Base-by-base conservation (phyloP, 2,329 filamentous ascomycete species). In the Pyrenochaeta sp. region DNA sequence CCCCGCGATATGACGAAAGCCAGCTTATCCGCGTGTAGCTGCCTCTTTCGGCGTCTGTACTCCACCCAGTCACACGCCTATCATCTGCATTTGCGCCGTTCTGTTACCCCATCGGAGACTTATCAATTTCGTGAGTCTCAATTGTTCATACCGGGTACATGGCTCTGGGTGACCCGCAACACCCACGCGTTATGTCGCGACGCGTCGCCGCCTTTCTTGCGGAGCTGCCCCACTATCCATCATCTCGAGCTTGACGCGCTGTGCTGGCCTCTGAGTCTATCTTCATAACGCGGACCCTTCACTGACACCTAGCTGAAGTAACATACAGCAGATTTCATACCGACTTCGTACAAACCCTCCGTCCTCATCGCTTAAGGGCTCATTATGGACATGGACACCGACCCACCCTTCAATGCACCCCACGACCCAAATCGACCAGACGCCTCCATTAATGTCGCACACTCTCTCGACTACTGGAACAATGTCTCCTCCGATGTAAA, bases 401-500 rank as follows among this genome's bases (percentile, higher is more conserved):
- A 71, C 32, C 67, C 72, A 5, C 72, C 67, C 15, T 43, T 69
- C 48, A 13, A 46, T 43, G 50, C 56, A n/a, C 43, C 65, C 30
- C 52, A 62, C 59, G 54, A 66, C 36, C 54, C 64, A 50, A 59
- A 66, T 51, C 65, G 64, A 22, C 72, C 75, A 36, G 81, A 83
- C 66, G 77, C 80, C 49, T 73, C 77, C 19, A 83, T 83, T 69
- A 69, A 82, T 69, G 73, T 79, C 60, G 63, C 71, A 39, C 75
- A 75, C 25, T 79, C 81, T 28, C 69, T 83, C 47, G 67, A 68
- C 52, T 85, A 87, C 77, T 87, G 84, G 85, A 79, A 80, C 59
- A 70, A 72, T 37, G 80, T 85, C 56, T 77, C 81, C 37, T 79
- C 84, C 10, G 83, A 84, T 59, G 83, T 86, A 62, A 85, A 90